phyloP scores from a whole-genome alignment of 1,139 yeast genomes.

The Geotrichum siamense region DNA sequence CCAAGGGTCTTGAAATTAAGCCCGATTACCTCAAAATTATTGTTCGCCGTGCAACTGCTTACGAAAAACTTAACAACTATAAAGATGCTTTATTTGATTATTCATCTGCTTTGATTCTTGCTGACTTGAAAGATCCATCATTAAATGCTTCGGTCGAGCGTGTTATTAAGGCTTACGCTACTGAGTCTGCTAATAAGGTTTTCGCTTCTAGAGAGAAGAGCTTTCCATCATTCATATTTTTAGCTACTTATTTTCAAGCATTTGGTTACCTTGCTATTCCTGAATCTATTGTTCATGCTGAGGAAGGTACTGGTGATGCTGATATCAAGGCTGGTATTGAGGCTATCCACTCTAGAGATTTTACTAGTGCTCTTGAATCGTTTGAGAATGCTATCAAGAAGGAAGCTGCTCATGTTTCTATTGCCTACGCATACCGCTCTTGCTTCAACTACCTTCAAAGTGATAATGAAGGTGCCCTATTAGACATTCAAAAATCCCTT shows the following conservation, averaged over 20 bases:
- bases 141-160: conserved; percentile 81
- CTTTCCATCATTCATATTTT: conserved; percentile 80
- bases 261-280: conserved; percentile 39
- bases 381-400: conserved; percentile 58
- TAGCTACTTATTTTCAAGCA: conserved; percentile 80
- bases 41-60: conserved; percentile 62
- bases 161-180: conserved; percentile 70
- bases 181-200: conserved; percentile 47
- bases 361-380: conserved; percentile 63
- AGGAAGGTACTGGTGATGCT: conserved; percentile 51
- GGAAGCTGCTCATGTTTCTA: conserved; percentile 39
- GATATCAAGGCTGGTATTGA: conserved; percentile 62
- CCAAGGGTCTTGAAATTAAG: conserved; percentile 74
- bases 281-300: conserved; percentile 41
- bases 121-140: conserved; percentile 59
- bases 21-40: conserved; percentile 92
- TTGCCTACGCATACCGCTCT: conserved; percentile 79
- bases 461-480: conserved; percentile 55
- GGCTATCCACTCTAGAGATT: conserved; percentile 61
- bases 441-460: conserved; percentile 76
- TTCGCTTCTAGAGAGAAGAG: conserved; percentile 46
- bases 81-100: conserved; percentile 86
- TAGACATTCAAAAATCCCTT: conserved; percentile 57
- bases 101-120: conserved; percentile 52
- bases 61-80: conserved; percentile 69